Evolutionary conservation across 257 asterid species (phyloP).

Genomic region (Sherardia arvensis): DNA sequence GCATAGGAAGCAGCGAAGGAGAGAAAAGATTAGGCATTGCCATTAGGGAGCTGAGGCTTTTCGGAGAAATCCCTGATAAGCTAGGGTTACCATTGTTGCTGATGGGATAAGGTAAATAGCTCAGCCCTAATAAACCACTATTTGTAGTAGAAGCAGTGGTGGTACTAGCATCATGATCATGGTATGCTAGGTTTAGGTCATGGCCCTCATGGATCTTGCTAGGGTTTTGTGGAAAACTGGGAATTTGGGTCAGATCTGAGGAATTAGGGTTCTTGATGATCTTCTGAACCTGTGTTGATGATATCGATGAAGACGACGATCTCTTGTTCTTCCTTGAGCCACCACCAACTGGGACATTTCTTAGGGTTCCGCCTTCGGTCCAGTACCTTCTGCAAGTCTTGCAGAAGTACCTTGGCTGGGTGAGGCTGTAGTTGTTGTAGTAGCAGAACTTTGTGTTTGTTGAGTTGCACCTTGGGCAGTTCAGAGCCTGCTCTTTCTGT

Average conservation of each 20-base stretch:
- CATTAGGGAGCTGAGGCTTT: conserved; percentile 29
- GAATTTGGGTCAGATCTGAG: conserved; percentile 23
- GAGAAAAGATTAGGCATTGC: conserved; percentile 19
- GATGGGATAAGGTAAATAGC: conserved; percentile 9
- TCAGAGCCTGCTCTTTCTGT: conserved; percentile 47
- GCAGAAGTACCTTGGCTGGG: conserved; percentile 89
- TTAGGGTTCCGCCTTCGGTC: conserved; percentile 75
- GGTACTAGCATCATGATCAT: neutral
- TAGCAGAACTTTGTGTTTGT: conserved; percentile 85
- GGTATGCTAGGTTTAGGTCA: conserved; percentile 25
- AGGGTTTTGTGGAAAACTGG: conserved; percentile 33
- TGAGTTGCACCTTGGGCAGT: conserved; percentile 80
- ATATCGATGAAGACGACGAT: conserved; percentile 21
- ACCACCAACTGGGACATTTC: conserved; percentile 88
- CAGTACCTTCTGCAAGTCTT: conserved; percentile 82
- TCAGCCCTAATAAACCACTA: conserved; percentile 15
- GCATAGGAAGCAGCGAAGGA: conserved; percentile 26
- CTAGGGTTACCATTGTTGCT: conserved; percentile 20
- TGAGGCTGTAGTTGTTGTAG: conserved; percentile 70
- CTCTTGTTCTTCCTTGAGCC: conserved; percentile 70
- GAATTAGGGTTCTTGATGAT: conserved; percentile 1
- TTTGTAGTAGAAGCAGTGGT: conserved; percentile 3
- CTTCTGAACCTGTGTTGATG: conserved; percentile 20
- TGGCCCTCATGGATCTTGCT: conserved; percentile 26
- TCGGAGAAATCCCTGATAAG: conserved; percentile 14